phyloP scores from a whole-genome alignment of 2,329 filamentous ascomycete genomes.

The Capronia coronata region DNA sequence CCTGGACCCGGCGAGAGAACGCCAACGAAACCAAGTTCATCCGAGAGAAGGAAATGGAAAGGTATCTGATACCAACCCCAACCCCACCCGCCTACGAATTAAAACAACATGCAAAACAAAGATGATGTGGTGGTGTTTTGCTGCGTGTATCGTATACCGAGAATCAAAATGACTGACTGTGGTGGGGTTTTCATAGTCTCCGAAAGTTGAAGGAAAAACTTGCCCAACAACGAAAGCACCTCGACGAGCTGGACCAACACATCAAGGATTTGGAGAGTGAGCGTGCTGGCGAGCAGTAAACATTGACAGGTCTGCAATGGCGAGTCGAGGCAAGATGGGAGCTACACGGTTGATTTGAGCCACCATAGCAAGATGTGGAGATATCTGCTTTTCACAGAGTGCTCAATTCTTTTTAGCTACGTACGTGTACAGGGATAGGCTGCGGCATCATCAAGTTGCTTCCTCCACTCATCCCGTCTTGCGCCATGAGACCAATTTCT shows the following conservation, averaged over 20 bases:
- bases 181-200: slow-evolving; percentile 44
- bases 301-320: neutral
- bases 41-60: slow-evolving; percentile 79
- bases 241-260: slow-evolving; percentile 77
- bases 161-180: neutral
- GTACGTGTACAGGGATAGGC: neutral
- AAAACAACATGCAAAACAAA: no score
- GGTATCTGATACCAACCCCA: no score
- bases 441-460: neutral
- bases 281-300: slow-evolving; percentile 55
- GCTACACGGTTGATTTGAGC: neutral
- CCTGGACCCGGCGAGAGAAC: slow-evolving; percentile 86
- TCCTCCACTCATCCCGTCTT: neutral
- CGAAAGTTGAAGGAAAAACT: slow-evolving; percentile 63
- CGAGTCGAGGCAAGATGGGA: neutral
- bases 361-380: neutral
- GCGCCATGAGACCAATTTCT: neutral
- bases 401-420: neutral
- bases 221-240: slow-evolving; percentile 69
- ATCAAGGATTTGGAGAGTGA: slow-evolving; percentile 77
- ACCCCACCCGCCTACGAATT: neutral
- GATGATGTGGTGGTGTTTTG: no score
- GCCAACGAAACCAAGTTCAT: slow-evolving; percentile 82
- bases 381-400: no score
- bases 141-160: no score